These are phyloP conservation scores for Guillardia theta DNA, from an alignment of 78 protist species.

Conservation along the genomic window DNA sequence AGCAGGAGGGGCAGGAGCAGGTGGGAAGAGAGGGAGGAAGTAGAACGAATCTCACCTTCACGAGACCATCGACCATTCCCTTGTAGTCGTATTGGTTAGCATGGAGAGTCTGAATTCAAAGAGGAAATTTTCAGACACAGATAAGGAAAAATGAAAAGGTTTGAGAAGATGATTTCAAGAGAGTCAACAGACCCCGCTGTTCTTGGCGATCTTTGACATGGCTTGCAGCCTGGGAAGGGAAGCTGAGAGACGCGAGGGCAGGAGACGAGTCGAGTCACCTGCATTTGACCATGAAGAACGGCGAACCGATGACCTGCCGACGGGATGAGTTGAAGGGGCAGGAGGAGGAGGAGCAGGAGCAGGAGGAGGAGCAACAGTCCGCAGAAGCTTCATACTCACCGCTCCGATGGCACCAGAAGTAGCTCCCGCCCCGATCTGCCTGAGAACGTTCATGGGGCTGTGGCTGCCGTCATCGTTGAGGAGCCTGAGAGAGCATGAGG, in stretches of 20 bases:
- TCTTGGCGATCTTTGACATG: background rate
- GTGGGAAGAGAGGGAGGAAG: too few relatives aligned
- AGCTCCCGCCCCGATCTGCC: background rate
- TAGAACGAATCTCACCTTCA: background rate
- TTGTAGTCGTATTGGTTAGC: background rate
- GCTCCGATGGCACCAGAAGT: background rate
- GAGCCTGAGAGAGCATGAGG: background rate
- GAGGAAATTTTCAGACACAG: too few relatives aligned
- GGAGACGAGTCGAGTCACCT: background rate
- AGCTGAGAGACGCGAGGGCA: background rate
- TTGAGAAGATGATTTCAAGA: too few relatives aligned
- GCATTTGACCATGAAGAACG: slow-evolving; percentile 26
- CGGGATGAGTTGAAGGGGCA: background rate
- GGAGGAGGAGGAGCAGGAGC: background rate
- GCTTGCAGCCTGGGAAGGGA: background rate
- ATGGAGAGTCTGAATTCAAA: background rate
- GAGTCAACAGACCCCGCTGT: too few relatives aligned
- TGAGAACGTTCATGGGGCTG: background rate
- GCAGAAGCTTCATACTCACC: background rate
- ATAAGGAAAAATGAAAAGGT: too few relatives aligned
- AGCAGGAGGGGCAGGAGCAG: background rate
- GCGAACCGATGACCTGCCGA: slow-evolving; percentile 28
- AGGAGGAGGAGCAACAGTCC: background rate
- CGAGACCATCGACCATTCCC: background rate
- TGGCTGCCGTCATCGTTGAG: background rate